Percentiles rank a stretch among this genome's conserved stretches.
phyloP scores from a whole-genome alignment of 306 rosid genomes.

The Citrullus mucosospermus region DNA sequence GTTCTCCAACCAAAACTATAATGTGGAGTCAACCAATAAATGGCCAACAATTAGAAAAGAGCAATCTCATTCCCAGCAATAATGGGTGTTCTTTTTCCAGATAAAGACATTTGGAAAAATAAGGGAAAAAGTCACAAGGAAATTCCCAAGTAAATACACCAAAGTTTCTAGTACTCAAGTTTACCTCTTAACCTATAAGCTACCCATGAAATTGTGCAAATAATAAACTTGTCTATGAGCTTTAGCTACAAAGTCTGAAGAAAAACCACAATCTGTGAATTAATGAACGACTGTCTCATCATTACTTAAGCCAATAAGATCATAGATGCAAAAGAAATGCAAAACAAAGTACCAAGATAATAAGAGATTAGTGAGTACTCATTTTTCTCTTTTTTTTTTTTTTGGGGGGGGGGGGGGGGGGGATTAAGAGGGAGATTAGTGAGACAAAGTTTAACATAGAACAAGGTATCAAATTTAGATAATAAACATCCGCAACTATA shows the following conservation, averaged over 20 bases:
- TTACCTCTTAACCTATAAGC: neutral
- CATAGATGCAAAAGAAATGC: neutral
- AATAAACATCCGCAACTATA: neutral
- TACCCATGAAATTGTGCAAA: neutral
- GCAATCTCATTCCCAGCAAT: neutral
- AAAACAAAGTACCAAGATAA: neutral
- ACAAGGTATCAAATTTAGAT: neutral
- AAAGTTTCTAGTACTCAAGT: neutral
- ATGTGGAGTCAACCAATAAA: neutral
- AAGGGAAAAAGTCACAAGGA: neutral
- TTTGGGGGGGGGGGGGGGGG: too few species aligned
- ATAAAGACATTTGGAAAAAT: neutral
- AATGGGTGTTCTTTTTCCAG: neutral
- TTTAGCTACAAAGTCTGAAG: neutral
- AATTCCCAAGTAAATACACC: neutral
- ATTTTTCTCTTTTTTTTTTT: too few species aligned
- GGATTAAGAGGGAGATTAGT: neutral
- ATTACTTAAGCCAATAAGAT: neutral
- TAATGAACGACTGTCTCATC: neutral
- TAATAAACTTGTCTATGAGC: neutral
- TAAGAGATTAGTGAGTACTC: neutral
- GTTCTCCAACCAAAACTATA: neutral
- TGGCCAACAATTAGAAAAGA: neutral
- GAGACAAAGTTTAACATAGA: neutral
- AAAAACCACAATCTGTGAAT: neutral